These are phyloP conservation scores for Aspergillus wentii DNA, from an alignment of 495 filamentous ascomycete genomes.

Conservation along the genomic window DNA sequence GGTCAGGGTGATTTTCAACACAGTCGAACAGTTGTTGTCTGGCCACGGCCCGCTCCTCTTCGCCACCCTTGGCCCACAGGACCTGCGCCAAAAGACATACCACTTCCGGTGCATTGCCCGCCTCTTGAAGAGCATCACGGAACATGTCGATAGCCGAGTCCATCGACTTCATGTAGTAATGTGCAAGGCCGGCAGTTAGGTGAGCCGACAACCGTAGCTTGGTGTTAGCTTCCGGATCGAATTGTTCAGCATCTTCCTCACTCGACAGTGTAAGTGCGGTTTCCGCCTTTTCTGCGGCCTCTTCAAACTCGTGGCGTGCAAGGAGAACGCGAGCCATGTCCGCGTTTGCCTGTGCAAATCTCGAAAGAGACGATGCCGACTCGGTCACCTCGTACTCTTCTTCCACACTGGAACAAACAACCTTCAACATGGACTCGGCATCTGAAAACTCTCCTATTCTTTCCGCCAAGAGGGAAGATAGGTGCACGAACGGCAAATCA, in stretches of 20 bases:
- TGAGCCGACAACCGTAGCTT: constrained; percentile 78
- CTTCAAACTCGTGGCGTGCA: constrained; percentile 54
- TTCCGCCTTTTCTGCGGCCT: constrained; percentile 69
- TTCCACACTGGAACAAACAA: constrained; percentile 65
- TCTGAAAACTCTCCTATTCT: constrained; percentile 60
- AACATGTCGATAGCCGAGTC: constrained; percentile 72
- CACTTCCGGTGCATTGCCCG: constrained; percentile 72
- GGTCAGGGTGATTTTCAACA: constrained; percentile 65
- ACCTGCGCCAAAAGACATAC: constrained; percentile 86
- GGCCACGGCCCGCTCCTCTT: constrained; percentile 67
- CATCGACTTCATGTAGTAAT: constrained; percentile 62
- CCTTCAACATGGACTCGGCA: constrained; percentile 60
- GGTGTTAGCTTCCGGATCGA: constrained; percentile 52
- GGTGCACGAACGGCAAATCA: constrained; percentile 68
- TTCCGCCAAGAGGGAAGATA: constrained; percentile 76
- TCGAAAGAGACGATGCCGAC: constrained; percentile 61
- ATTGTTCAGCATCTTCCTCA: constrained; percentile 46
- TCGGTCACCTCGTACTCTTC: constrained; percentile 79
- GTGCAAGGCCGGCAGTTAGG: constrained; percentile 76
- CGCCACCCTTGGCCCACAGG: constrained; percentile 83
- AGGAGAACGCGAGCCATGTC: constrained; percentile 80
- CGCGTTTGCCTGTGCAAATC: constrained; percentile 77
- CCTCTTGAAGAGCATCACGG: constrained; percentile 74
- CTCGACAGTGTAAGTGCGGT: constrained; percentile 66
- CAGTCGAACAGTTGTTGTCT: constrained; percentile 75